These are phyloP conservation scores for Wickerhamiella alocasiicola DNA, from an alignment of 805 yeast genomes.

Conservation along the genomic window DNA sequence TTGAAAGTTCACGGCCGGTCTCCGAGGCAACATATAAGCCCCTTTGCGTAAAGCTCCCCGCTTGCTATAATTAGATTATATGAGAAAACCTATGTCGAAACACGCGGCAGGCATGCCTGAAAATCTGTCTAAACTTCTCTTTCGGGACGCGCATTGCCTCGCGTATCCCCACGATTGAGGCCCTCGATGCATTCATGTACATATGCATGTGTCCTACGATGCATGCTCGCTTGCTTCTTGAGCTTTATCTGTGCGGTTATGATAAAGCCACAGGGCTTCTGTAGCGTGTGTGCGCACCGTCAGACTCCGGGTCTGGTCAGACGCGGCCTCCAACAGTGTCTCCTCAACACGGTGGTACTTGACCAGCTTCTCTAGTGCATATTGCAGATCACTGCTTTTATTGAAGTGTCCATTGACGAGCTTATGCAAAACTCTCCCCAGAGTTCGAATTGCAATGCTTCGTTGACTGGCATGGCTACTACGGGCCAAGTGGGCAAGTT, in stretches of 20 bases:
- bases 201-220: slow-evolving; percentile 4
- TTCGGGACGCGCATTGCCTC: too few species aligned
- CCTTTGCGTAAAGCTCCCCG: too few species aligned
- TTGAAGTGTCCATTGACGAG: slow-evolving; percentile 38
- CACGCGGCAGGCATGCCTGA: too few species aligned
- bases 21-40: too few species aligned
- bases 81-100: too few species aligned
- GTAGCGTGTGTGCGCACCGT: slow-evolving; percentile 23
- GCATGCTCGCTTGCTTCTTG: background rate
- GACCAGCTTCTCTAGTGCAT: slow-evolving; percentile 20
- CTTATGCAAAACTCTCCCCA: slow-evolving; percentile 79
- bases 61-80: too few species aligned
- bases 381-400: slow-evolving; percentile 32
- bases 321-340: slow-evolving; percentile 20
- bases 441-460: slow-evolving; percentile 69
- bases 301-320: slow-evolving; percentile 20
- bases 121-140: too few species aligned
- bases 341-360: slow-evolving; percentile 18
- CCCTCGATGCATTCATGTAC: slow-evolving; percentile 6
- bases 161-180: slow-evolving; percentile 7
- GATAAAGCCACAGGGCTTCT: slow-evolving; percentile 22
- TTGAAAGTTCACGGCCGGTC: too few species aligned
- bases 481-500: slow-evolving; percentile 64
- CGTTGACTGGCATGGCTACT: slow-evolving; percentile 78
- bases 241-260: background rate